Evolutionary conservation across 305 asterid genomes (phyloP).

Genomic region (Ilex paraguariensis): DNA sequence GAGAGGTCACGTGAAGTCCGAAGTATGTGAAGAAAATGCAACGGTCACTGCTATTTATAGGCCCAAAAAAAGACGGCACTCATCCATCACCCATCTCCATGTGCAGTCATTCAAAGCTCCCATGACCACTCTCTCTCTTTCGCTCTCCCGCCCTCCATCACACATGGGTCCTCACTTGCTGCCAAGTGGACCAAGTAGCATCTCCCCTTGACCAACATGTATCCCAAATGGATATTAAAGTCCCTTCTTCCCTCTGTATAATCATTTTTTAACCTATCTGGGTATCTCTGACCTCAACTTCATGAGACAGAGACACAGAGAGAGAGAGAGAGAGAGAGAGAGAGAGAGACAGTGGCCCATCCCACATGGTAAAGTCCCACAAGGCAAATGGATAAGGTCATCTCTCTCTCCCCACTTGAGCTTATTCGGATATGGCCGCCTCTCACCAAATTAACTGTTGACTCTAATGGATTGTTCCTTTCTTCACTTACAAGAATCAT

Average conservation of each 20-base stretch:
- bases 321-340: background rate
- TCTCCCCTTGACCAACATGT: conserved; percentile 8
- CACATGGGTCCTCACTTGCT: conserved; percentile 13
- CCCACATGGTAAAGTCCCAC: conserved; percentile 1
- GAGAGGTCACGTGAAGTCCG: conserved; percentile 18
- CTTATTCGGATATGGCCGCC: background rate
- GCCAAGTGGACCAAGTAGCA: conserved; percentile 25
- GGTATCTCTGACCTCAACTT: no score
- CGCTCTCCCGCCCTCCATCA: background rate
- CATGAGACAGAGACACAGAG: no score
- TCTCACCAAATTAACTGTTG: conserved; percentile 4
- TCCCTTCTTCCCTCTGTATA: background rate
- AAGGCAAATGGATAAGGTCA: conserved; percentile 18
- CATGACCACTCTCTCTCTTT: background rate
- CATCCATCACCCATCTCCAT: no score
- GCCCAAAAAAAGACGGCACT: conserved; percentile 6
- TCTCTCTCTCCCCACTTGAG: background rate
- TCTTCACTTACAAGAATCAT: no score
- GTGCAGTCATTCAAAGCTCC: no score
- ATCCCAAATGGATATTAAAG: conserved; percentile 9
- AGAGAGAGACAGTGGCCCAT: no score
- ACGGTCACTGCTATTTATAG: conserved; percentile 36
- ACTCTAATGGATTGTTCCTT: background rate
- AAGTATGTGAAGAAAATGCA: conserved; percentile 27
- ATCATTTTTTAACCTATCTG: no score